Evolutionary conservation across 208 protist genomes (phyloP), one percentile per base, ranked within the genome.

Genomic region (Wallacemonas collosoma): DNA sequence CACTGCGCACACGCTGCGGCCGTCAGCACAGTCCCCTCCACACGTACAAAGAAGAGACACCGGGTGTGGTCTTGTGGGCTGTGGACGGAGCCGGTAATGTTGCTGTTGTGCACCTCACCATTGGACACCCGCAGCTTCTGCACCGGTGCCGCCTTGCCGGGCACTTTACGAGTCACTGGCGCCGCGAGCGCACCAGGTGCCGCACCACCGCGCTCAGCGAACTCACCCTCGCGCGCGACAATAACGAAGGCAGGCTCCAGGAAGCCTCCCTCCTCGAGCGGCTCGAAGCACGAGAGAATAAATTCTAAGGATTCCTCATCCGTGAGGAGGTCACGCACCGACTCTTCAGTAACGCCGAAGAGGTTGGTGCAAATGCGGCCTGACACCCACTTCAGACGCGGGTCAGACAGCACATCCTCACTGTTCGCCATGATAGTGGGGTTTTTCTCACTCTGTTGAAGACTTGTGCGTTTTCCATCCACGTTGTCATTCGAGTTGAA

Each of bases 61-160:
- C 90, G 89, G 39, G 87, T 95, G 60, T 83, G 82, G 67, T 96
- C 92, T 3, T 72, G 70, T 2, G 89, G 61, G 60, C 85, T 83
- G 70, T 94, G 86, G 54, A 80, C 68, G 12, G 92, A 96, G 58
- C 87, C 88, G 17, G 92, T 94, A 61, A 96, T 91, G 71, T 96
- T 96, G 63, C 76, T 71, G 75, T 93, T 96, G 73, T 80, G 70
- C 80, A 96, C 80, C 12, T 87, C 77, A 9, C 80, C 80, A 15
- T 72, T 85, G 40, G 82, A 84, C 17, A 89, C 85, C 8, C 81
- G 79, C 17, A 96, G 77, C 71, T 83, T 86, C 72, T 82, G 86
- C 15, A 67, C 61, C 2, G 45, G 68, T 17, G 11, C 51, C n/a
- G 64, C 50, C 44, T 68, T 72, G 12, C 14, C 60, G 14, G n/a